Evolutionary conservation across 768 basidiomycete genomes (phyloP), one percentile per base, ranked within the genome.

Genomic region (Russula griseocarnosa): DNA sequence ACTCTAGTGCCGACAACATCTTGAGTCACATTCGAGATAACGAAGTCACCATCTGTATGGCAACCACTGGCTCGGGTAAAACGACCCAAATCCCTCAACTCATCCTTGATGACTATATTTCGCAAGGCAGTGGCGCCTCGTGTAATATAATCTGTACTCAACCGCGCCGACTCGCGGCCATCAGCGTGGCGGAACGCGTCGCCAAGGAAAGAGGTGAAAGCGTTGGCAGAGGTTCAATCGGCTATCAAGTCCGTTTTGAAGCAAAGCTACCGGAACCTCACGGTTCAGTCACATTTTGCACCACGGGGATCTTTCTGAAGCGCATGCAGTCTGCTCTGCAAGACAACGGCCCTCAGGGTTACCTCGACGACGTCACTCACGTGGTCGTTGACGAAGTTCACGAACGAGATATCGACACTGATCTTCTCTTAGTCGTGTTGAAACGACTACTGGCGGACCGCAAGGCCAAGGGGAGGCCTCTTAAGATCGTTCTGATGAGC

Each of bases 321-420:
- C 81, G 88, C 62, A 82, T 97, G 74, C 95, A 97, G 74, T 81
- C 83, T 3, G 84, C 86, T 18, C 78, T 94, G 61, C 74, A 83
- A 50, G 79, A 78, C 55, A 76, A 76, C 24, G 73, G 72, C 40
- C 65, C 76, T 38, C 72, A 73, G 64, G 71, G 76, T 13, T 55
- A 63, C 67, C 76, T 96, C 63, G 93, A 95, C 69, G 79, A 85
- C 58, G 81, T 96, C 57, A 92, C 93, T 10, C 95, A 97, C 73
- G 84, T 98, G 62, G 75, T 97, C 51, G 92, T 98, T 30, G 95
- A 98, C 73, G 94, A 98, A 76, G 94, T 94, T 4, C 95, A 98
- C 73, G 95, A 97, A 75, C 87, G 95, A 32, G 93, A 96, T 69
- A 84, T 96, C 63, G 94, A 97, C 71, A 95, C 92, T 0, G 95